Percentiles rank a stretch among this genome's conserved stretches.
phyloP scores from a whole-genome alignment of 805 yeast genomes.

The Limtongozyma cylindracea region DNA sequence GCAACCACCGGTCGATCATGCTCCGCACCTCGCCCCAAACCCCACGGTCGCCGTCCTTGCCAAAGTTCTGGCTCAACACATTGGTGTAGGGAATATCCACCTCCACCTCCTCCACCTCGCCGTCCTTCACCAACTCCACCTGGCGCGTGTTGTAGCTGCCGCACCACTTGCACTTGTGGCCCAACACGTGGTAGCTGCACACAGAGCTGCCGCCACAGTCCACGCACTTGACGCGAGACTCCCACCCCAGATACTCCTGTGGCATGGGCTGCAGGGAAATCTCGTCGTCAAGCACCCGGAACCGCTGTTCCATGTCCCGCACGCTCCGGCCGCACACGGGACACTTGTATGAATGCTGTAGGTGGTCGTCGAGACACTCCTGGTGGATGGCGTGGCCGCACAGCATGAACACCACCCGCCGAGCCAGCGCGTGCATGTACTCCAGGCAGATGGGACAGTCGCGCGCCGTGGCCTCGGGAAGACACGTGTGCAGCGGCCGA shows the following conservation, averaged over 20 bases:
- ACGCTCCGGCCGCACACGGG: constrained; percentile 77
- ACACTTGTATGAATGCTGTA: constrained; percentile 71
- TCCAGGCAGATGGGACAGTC: constrained; percentile 89
- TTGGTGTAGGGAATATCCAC: too few species aligned
- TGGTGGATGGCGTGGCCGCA: constrained; percentile 94
- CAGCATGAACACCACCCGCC: constrained; percentile 70
- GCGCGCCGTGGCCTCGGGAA: constrained; percentile 70
- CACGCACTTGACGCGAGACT: constrained; percentile 51
- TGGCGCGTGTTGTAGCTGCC: constrained; percentile 72
- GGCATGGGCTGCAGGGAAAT: constrained; percentile 58
- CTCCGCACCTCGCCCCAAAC: too few species aligned
- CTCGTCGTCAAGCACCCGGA: constrained; percentile 68
- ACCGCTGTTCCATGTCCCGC: constrained; percentile 70
- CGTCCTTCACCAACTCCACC: constrained; percentile 41
- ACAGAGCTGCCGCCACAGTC: constrained; percentile 73
- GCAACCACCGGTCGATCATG: too few species aligned
- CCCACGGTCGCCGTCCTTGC: too few species aligned
- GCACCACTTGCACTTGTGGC: constrained; percentile 73
- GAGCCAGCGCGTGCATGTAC: constrained; percentile 61
- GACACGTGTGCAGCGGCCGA: constrained; percentile 56
- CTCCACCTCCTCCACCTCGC: constrained; percentile 11
- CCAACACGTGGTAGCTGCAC: constrained; percentile 59
- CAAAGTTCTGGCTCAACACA: too few species aligned
- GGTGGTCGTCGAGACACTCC: constrained; percentile 54
- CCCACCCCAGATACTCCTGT: constrained; percentile 53